A percentile compares a stretch with the other conserved stretches of the same genome.
phyloP scores from a whole-genome alignment of 1,139 yeast genomes.

The Zhuliangozyma parablackwelliae region DNA sequence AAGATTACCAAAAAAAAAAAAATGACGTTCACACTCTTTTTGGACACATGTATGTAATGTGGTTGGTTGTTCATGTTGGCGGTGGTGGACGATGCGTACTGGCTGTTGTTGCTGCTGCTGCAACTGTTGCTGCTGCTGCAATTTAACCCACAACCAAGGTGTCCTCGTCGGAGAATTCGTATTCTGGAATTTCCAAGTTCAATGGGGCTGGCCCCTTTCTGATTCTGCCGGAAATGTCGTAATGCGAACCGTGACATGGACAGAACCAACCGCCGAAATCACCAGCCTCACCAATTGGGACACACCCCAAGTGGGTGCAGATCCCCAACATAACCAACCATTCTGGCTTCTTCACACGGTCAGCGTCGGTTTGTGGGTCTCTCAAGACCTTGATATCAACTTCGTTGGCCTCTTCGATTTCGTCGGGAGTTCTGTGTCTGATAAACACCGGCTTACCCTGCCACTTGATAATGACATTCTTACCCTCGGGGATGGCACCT shows the following conservation, averaged over 20 bases:
- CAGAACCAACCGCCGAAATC: constrained; percentile 99
- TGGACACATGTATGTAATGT: too few relatives aligned
- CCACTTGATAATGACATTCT: constrained; percentile 98
- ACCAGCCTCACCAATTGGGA: constrained; percentile 99
- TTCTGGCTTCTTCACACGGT: constrained; percentile 94
- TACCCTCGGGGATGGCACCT: constrained; percentile 93
- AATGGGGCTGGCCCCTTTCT: constrained; percentile 99
- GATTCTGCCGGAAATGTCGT: constrained; percentile 99
- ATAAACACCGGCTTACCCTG: constrained; percentile 99
- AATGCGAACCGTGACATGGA: constrained; percentile 99
- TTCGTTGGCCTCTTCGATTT: constrained; percentile 89
- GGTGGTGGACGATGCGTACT: too few relatives aligned
- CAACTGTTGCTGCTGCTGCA: not conserved
- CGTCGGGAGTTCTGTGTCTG: constrained; percentile 95
- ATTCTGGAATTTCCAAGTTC: constrained; percentile 93
- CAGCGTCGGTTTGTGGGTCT: constrained; percentile 91
- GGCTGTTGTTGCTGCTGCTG: too few relatives aligned
- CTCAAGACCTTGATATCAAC: constrained; percentile 74
- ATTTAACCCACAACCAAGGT: constrained; percentile 67
- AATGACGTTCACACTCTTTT: not conserved
- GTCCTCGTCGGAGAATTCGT: constrained; percentile 75
- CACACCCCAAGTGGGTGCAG: constrained; percentile 99
- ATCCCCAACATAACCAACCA: constrained; percentile 99
- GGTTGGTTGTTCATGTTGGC: not conserved
- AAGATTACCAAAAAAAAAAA: constrained; percentile 3